A percentile compares a stretch with the other conserved stretches of the same genome.
phyloP scores from a whole-genome alignment of 2,329 filamentous ascomycete species.

The Xylariaceae sp. region DNA sequence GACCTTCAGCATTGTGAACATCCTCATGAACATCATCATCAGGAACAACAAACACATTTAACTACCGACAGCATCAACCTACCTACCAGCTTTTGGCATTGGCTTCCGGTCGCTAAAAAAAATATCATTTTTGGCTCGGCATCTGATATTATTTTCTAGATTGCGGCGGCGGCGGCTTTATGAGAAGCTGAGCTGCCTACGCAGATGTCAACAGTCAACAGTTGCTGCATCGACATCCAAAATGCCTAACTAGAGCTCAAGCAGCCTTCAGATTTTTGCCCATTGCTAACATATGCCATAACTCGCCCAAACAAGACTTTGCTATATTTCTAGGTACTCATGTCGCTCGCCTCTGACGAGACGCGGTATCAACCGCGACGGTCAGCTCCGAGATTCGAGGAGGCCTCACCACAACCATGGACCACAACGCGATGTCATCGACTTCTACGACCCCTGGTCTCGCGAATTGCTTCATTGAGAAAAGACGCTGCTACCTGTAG shows the following conservation, averaged over 20 bases:
- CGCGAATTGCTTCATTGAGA: constrained; percentile 37
- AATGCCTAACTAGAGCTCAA: not conserved
- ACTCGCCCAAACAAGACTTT: not conserved
- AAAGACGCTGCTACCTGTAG: constrained; percentile 26
- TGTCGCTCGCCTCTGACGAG: constrained; percentile 19
- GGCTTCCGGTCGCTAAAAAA: constrained; percentile 1
- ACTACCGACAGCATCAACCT: not conserved
- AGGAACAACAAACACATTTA: constrained; percentile 2
- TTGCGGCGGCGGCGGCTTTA: not conserved
- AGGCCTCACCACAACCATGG: constrained; percentile 29
- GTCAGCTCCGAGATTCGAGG: constrained; percentile 16
- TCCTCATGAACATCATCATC: not conserved
- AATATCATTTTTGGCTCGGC: not conserved
- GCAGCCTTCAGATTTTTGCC: constrained; percentile 3
- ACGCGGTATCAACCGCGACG: constrained; percentile 21
- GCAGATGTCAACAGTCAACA: not conserved
- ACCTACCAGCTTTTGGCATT: not conserved
- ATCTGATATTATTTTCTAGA: not conserved
- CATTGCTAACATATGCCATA: not conserved
- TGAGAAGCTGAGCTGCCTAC: not conserved
- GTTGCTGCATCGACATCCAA: not conserved
- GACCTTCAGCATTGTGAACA: not conserved
- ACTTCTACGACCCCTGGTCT: constrained; percentile 39
- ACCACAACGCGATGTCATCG: constrained; percentile 40
- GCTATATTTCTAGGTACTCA: constrained; percentile 2